Conservation (phyloP, 441 rosid genomes). For the Brassica hybrid region DNA sequence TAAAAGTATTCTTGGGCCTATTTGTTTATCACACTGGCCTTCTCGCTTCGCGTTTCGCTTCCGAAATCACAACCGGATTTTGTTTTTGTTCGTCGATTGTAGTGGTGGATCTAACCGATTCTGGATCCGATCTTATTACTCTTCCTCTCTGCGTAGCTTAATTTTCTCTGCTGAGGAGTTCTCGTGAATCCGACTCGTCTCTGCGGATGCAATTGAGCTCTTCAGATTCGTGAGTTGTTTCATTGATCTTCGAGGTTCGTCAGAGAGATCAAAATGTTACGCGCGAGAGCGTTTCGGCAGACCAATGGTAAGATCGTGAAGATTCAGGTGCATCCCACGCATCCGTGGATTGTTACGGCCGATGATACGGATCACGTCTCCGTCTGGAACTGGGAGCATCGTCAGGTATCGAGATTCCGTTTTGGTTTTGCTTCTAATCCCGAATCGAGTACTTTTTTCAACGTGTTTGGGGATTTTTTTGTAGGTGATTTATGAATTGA, state of each 20-base stretch:
- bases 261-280: constrained; percentile 53
- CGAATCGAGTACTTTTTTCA: background rate
- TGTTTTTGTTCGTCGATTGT: constrained; percentile 16
- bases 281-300: constrained; percentile 80
- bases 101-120: constrained; percentile 27
- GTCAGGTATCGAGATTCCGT: constrained; percentile 31
- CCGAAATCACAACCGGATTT: constrained; percentile 26
- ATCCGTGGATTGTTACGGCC: constrained; percentile 92
- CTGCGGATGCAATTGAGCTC: background rate
- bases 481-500: constrained; percentile 86
- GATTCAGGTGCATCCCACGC: constrained; percentile 93
- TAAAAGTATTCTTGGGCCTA: background rate
- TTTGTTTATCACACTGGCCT: constrained; percentile 23
- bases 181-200: background rate
- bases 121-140: background rate
- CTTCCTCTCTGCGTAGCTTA: background rate
- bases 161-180: background rate
- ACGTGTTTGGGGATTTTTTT: background rate
- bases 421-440: constrained; percentile 7
- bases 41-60: constrained; percentile 22
- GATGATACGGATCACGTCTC: constrained; percentile 92
- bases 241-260: constrained; percentile 10
- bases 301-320: constrained; percentile 79
- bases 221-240: constrained; percentile 8
- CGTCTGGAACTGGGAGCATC: too few species aligned